Conservation (phyloP, 2,329 filamentous ascomycete genomes). For the Dothidotthia symphoricarpi region DNA sequence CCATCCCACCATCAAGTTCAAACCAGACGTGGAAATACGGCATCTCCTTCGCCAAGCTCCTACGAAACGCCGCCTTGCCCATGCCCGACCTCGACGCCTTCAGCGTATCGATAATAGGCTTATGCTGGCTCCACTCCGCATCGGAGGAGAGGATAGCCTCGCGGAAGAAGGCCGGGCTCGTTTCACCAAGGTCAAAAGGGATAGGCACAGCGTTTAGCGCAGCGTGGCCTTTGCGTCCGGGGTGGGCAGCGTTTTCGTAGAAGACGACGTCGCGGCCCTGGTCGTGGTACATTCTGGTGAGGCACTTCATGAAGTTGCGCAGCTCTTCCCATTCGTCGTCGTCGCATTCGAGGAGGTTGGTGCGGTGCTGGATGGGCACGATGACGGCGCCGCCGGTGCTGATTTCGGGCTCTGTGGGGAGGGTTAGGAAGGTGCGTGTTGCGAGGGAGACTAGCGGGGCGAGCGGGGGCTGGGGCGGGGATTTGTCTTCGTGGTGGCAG, state of each 20-base stretch:
- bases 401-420: conserved; percentile 86
- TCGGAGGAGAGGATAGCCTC: conserved; percentile 88
- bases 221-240: conserved; percentile 76
- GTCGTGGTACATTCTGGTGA: conserved; percentile 91
- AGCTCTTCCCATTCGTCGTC: conserved; percentile 99
- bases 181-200: conserved; percentile 87
- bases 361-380: conserved; percentile 80
- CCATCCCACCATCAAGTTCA: conserved; percentile 83
- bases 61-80: conserved; percentile 78
- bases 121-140: conserved; percentile 94
- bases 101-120: conserved; percentile 86
- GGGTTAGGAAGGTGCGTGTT: conserved; percentile 81
- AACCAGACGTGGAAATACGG: conserved; percentile 99
- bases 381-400: conserved; percentile 81
- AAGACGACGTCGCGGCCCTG: conserved; percentile 91
- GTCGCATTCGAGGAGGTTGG: conserved; percentile 93
- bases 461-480: conserved; percentile 63
- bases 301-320: conserved; percentile 96
- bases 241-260: conserved; percentile 91
- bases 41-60: conserved; percentile 87
- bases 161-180: conserved; percentile 88
- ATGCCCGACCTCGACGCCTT: conserved; percentile 63
- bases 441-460: conserved; percentile 84
- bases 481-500: conserved; percentile 85
- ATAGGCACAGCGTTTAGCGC: conserved; percentile 83